These are phyloP conservation scores for Aspergillus leporis DNA, from an alignment of 495 filamentous ascomycete genomes.

Conservation along the genomic window DNA sequence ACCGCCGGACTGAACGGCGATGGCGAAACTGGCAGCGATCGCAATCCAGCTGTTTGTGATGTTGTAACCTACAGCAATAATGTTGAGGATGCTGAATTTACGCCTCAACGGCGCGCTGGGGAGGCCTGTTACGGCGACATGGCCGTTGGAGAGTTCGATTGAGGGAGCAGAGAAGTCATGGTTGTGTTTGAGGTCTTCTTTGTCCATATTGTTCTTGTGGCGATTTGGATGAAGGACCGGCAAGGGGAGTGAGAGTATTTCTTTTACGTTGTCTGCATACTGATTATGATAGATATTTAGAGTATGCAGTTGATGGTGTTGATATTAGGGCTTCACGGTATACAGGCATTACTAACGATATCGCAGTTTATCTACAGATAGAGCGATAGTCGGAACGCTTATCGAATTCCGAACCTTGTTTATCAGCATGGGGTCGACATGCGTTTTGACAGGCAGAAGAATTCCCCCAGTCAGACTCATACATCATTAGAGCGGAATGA, in stretches of 20 bases:
- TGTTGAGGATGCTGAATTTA: conserved; percentile 28
- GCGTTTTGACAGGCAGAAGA: background rate
- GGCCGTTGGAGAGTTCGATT: conserved; percentile 23
- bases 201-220: conserved; percentile 14
- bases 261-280: background rate
- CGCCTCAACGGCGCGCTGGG: conserved; percentile 22
- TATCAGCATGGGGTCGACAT: background rate
- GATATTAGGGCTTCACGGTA: background rate
- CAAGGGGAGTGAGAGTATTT: background rate
- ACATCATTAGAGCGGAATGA: background rate
- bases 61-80: conserved; percentile 37
- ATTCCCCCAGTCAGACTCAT: too few relatives aligned
- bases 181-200: conserved; percentile 13
- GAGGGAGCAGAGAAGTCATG: conserved; percentile 7
- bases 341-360: background rate
- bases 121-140: conserved; percentile 19
- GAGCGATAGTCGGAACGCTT: conserved; percentile 18
- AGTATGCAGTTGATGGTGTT: background rate
- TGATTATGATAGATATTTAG: background rate
- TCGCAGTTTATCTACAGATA: background rate
- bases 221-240: background rate
- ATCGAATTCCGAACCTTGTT: conserved; percentile 17
- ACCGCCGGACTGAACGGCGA: conserved; percentile 34
- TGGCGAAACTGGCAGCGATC: conserved; percentile 32
- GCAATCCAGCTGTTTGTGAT: conserved; percentile 35